Conservation (phyloP, 805 yeast species). For the Candida jianshihensis region DNA sequence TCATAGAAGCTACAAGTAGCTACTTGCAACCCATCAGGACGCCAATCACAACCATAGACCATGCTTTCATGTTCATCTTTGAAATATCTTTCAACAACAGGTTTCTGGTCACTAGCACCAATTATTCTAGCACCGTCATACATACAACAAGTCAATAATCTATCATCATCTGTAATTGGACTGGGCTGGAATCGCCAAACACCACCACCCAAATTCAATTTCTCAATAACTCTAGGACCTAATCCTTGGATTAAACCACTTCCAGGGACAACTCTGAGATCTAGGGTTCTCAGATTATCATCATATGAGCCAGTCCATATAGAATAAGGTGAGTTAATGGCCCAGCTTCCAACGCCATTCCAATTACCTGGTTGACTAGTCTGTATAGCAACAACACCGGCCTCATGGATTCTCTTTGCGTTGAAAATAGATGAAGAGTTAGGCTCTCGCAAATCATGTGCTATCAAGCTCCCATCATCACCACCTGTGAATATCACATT, state of each 20-base stretch:
- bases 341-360: constrained; percentile 35
- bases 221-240: constrained; percentile 41
- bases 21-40: constrained; percentile 36
- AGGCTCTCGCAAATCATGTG: constrained; percentile 54
- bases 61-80: constrained; percentile 79
- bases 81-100: constrained; percentile 34
- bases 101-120: constrained; percentile 20
- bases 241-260: constrained; percentile 36
- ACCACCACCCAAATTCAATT: constrained; percentile 74
- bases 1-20: constrained; percentile 93
- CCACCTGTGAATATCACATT: constrained; percentile 80
- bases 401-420: constrained; percentile 61
- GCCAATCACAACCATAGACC: constrained; percentile 96
- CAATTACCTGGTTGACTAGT: constrained; percentile 36
- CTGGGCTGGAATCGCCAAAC: constrained; percentile 87
- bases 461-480: constrained; percentile 72
- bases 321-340: constrained; percentile 33
- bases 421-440: constrained; percentile 27
- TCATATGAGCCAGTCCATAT: constrained; percentile 92
- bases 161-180: constrained; percentile 31
- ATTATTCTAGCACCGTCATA: constrained; percentile 86
- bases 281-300: constrained; percentile 64
- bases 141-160: constrained; percentile 83
- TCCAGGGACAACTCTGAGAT: constrained; percentile 49
- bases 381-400: constrained; percentile 85